These are phyloP conservation scores for Mucor mucedo DNA, from an alignment of 371 early-diverging fungal genomes.

Conservation along the genomic window DNA sequence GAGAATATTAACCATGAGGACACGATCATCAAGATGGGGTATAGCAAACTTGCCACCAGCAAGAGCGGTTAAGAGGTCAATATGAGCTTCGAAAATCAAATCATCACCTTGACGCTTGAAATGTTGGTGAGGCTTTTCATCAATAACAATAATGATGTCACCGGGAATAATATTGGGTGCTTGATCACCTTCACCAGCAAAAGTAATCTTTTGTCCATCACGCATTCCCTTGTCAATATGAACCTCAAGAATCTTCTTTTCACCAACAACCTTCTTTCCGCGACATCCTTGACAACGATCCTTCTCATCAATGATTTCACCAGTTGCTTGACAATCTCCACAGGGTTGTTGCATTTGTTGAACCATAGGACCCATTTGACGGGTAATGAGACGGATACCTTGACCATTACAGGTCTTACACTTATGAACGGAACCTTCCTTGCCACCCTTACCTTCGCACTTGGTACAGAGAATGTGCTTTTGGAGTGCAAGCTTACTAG, in stretches of 20 bases:
- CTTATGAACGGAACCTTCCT: conserved; percentile 67
- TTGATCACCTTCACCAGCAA: conserved; percentile 93
- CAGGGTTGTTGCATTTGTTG: conserved; percentile 97
- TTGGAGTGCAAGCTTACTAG: conserved; percentile 87
- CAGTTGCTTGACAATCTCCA: conserved; percentile 86
- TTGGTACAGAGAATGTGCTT: conserved; percentile 83
- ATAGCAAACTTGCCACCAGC: conserved; percentile 91
- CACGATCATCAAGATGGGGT: conserved; percentile 89
- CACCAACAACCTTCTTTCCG: conserved; percentile 78
- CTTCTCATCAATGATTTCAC: conserved; percentile 87
- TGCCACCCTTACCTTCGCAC: conserved; percentile 86
- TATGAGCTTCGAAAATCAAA: conserved; percentile 79
- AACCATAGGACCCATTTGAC: conserved; percentile 97
- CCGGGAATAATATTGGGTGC: conserved; percentile 73
- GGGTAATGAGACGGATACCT: conserved; percentile 83
- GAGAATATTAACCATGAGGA: conserved; percentile 84
- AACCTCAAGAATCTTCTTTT: conserved; percentile 89
- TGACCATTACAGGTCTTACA: conserved; percentile 84
- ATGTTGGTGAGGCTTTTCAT: conserved; percentile 86
- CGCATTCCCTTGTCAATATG: conserved; percentile 94
- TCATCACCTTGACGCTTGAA: conserved; percentile 92
- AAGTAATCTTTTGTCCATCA: conserved; percentile 93
- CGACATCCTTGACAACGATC: conserved; percentile 88
- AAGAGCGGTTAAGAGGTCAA: conserved; percentile 92
- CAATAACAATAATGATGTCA: conserved; percentile 90